phyloP scores from a whole-genome alignment of 306 rosid species.

The Cyclanthera cordifolia region DNA sequence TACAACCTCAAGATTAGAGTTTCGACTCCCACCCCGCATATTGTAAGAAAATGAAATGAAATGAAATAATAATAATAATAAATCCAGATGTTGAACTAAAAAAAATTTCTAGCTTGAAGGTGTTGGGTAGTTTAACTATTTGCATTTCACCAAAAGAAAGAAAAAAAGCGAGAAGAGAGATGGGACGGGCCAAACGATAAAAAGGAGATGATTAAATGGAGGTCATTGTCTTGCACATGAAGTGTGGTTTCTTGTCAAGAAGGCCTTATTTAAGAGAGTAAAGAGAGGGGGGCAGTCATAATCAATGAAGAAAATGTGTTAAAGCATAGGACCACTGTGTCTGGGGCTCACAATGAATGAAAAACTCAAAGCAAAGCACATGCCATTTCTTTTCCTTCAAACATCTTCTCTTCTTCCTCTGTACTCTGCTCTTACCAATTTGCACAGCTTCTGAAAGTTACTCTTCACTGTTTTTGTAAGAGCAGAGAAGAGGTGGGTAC shows the following conservation, averaged over 20 bases:
- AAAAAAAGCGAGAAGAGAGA: background rate
- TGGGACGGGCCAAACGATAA: too few species aligned
- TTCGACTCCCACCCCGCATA: too few species aligned
- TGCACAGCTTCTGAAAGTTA: conserved; percentile 7
- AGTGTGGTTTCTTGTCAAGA: background rate
- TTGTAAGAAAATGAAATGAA: too few species aligned
- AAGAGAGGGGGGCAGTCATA: background rate
- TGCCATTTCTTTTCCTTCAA: background rate
- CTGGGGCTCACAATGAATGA: background rate
- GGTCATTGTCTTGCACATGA: conserved; percentile 9
- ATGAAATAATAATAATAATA: too few species aligned
- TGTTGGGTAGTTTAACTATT: background rate
- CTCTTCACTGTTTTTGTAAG: background rate
- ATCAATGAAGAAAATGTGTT: conserved; percentile 4
- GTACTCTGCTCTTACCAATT: background rate
- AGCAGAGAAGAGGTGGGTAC: background rate
- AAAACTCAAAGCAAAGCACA: conserved; percentile 7
- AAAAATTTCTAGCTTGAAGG: too few species aligned
- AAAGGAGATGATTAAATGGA: background rate
- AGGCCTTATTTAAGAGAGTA: background rate
- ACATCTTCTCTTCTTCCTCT: conserved; percentile 6
- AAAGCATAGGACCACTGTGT: conserved; percentile 8
- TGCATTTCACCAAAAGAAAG: background rate
- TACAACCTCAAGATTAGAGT: too few species aligned
- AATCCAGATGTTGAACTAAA: too few species aligned